Percentiles rank a stretch among this genome's conserved stretches.
Evolutionary conservation across 1,139 yeast species (phyloP).

Genomic region (Wickerhamomyces sp.): DNA sequence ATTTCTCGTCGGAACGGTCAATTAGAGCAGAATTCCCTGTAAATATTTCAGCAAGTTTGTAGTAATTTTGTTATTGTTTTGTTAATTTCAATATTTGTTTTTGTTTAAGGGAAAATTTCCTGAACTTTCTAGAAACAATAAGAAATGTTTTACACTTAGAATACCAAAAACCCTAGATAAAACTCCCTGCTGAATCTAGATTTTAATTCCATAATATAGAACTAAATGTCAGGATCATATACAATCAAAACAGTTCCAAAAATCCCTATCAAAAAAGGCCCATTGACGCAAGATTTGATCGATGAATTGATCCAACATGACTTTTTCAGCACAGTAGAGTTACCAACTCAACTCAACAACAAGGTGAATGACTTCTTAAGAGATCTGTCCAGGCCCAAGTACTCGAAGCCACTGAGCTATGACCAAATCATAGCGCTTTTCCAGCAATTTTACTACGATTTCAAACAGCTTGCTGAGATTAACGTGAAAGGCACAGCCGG

Average conservation of each 20-base stretch:
- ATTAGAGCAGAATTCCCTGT: no score
- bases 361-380: constrained; percentile 32
- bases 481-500: constrained; percentile 15
- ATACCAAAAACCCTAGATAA: neutral
- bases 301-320: neutral
- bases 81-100: neutral
- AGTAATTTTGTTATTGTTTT: neutral
- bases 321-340: constrained; percentile 2
- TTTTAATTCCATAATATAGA: no score
- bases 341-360: constrained; percentile 11
- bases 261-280: neutral
- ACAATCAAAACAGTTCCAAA: neutral
- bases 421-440: constrained; percentile 48
- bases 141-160: neutral
- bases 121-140: neutral
- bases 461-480: constrained; percentile 8
- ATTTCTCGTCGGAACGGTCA: neutral
- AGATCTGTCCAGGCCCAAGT: constrained; percentile 52
- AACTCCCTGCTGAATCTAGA: neutral
- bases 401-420: constrained; percentile 47
- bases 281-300: neutral
- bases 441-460: constrained; percentile 42
- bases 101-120: neutral
- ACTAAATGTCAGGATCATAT: neutral
- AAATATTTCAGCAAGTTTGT: no score